Conservation (phyloP, 2,329 filamentous ascomycete species). For the Colletotrichum sp. region DNA sequence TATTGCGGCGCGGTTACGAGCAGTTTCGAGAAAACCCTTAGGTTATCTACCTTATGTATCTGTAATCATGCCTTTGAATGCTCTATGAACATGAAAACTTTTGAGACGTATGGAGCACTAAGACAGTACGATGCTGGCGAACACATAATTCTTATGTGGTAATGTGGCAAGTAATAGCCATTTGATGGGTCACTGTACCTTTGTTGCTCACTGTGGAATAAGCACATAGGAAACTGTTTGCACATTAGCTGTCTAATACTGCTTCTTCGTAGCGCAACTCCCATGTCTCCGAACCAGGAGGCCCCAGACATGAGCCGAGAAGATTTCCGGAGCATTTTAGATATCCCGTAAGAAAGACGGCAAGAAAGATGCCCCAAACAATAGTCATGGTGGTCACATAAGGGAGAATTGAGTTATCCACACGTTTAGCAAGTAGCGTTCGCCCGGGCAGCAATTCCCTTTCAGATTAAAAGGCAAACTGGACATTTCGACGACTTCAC, state of each 20-base stretch:
- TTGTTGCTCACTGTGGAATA: not conserved
- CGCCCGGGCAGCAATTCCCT: accelerated
- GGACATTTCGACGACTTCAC: accelerated
- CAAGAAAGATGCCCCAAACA: accelerated
- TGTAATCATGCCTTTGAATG: accelerated
- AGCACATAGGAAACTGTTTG: no score
- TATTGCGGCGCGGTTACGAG: not conserved
- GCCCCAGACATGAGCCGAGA: not conserved
- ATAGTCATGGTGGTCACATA: accelerated
- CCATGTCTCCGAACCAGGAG: accelerated
- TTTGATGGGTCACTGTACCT: not conserved
- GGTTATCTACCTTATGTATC: accelerated
- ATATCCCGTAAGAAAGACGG: accelerated
- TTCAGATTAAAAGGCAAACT: not conserved
- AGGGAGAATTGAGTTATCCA: not conserved
- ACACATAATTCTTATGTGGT: accelerated
- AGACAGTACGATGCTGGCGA: not conserved
- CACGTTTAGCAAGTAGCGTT: not conserved
- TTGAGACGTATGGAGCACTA: not conserved
- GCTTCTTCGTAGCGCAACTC: not conserved
- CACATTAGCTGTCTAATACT: not conserved
- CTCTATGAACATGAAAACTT: not conserved
- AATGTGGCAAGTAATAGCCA: not conserved
- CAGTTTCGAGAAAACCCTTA: accelerated
- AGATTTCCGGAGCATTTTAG: accelerated